phyloP scores from a whole-genome alignment of 345 rosid species.

The Tarenaya hassleriana region DNA sequence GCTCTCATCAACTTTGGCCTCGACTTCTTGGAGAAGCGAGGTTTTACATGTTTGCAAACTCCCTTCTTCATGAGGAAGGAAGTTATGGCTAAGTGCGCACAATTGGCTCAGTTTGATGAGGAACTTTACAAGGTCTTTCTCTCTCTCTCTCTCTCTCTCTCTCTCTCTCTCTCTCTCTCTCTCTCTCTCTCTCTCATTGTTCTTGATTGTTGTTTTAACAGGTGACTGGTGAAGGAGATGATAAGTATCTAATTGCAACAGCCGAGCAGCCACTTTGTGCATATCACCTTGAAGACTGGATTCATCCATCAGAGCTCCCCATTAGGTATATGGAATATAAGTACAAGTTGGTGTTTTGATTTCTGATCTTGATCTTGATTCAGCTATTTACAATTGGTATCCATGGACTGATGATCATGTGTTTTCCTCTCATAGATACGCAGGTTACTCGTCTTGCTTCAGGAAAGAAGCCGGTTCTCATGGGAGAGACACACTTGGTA shows the following conservation, averaged over 20 bases:
- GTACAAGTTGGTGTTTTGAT: not conserved
- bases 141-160: too few species aligned
- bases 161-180: too few species aligned
- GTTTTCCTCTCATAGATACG: conserved; percentile 47
- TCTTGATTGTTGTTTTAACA: conserved; percentile 19
- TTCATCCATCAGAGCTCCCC: conserved; percentile 79
- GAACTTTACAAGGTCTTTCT: conserved; percentile 76
- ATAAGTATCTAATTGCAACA: conserved; percentile 90
- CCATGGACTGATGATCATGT: not conserved
- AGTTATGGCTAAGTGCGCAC: conserved; percentile 91
- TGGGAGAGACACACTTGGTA: conserved; percentile 92
- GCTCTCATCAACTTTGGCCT: conserved; percentile 84
- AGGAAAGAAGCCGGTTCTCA: conserved; percentile 99
- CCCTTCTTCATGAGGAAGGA: conserved; percentile 93
- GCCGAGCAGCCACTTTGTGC: conserved; percentile 97
- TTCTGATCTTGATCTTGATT: too few species aligned
- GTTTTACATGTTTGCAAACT: conserved; percentile 67
- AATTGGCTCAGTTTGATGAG: conserved; percentile 85
- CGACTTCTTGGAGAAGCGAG: conserved; percentile 61
- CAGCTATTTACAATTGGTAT: not conserved
- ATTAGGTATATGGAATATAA: conserved; percentile 37
- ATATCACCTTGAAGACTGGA: conserved; percentile 89
- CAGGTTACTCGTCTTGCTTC: conserved; percentile 90
- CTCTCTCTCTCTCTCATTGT: too few species aligned
- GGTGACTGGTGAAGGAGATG: conserved; percentile 98